A percentile compares a stretch with the other conserved stretches of the same genome.
phyloP scores from a whole-genome alignment of 768 basidiomycete genomes.

The Hypholoma sublateritium region DNA sequence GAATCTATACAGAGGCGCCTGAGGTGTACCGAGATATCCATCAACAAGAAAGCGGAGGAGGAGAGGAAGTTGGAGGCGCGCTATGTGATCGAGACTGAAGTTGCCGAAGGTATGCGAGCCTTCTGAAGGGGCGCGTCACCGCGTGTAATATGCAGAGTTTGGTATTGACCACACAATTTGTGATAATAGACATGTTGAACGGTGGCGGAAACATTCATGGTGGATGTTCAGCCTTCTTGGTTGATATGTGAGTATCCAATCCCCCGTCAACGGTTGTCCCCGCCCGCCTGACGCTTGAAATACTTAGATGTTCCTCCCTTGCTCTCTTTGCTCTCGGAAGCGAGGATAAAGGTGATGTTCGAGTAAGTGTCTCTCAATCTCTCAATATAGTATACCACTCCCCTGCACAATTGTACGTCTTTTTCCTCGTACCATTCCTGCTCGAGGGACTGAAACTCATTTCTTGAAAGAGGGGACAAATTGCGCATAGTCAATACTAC shows the following conservation, averaged over 20 bases:
- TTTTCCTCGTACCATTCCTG: neutral
- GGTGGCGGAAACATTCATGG: conserved; percentile 46
- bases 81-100: conserved; percentile 39
- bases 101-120: conserved; percentile 33
- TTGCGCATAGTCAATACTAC: conserved; percentile 54
- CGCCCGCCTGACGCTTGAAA: neutral
- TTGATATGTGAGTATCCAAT: conserved; percentile 45
- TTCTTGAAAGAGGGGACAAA: conserved; percentile 40
- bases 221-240: conserved; percentile 50
- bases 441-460: neutral
- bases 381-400: conserved; percentile 55
- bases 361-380: conserved; percentile 47
- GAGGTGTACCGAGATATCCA: conserved; percentile 36
- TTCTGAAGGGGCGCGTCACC: neutral
- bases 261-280: neutral
- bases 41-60: conserved; percentile 41
- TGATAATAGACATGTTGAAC: conserved; percentile 51
- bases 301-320: conserved; percentile 46
- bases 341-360: conserved; percentile 21
- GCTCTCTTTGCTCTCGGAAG: conserved; percentile 36
- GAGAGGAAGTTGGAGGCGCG: conserved; percentile 37
- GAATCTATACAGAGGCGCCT: conserved; percentile 23
- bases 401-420: conserved; percentile 48
- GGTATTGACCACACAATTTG: neutral
- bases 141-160: neutral